Evolutionary conservation across 352 stramenopile species (phyloP), one percentile per base, ranked within the genome.

Genomic region (Aphanomyces cochlioides): DNA sequence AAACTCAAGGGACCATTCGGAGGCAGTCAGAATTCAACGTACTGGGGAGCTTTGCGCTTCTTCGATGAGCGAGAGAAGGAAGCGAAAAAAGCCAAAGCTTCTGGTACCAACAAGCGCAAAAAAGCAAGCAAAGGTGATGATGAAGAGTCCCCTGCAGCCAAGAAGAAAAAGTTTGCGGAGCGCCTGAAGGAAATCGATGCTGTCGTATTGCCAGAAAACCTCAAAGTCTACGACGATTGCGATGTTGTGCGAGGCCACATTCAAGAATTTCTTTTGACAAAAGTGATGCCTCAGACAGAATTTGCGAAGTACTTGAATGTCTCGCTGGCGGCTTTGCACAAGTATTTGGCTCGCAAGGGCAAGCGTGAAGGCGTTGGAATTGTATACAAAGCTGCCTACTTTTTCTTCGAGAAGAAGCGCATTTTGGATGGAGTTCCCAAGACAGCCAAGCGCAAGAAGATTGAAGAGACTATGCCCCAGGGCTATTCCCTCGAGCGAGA

Each of bases 351-450:
- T 12, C 63, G 69, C 65, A 84, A 82, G 45, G 78, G 79, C 64
- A 78, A 81, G 66, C 78, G 79, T 45, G 79, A 81, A 38, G 79
- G 81, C 47, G 77, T 72, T 34, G 78, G 76, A n/a, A 77, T 79
- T 5, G 78, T 84, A 36, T 88, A 88, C 50, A 73, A 70, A 13
- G 69, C 47, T 3, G 81, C 74, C 12, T 88, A 88, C 74, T 70
- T 66, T 61, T 85, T 88, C 61, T 88, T 88, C 39, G 81, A 88
- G 72, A 81, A 82, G 66, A 76, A 80, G 6, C 78, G 79, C 68
- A 78, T 88, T 57, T 45, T 75, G 7, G 72, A 88, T 34, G 66
- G 60, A 53, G 66, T 74, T 13, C 67, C 73, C 57, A 86, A 88
- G 77, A 77, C 76, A 17, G 76, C 74, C 36, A 87, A 82, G 56